Evolutionary conservation across 768 basidiomycete genomes (phyloP), one percentile per base, ranked within the genome.

Genomic region (Macrocybe gigantea): DNA sequence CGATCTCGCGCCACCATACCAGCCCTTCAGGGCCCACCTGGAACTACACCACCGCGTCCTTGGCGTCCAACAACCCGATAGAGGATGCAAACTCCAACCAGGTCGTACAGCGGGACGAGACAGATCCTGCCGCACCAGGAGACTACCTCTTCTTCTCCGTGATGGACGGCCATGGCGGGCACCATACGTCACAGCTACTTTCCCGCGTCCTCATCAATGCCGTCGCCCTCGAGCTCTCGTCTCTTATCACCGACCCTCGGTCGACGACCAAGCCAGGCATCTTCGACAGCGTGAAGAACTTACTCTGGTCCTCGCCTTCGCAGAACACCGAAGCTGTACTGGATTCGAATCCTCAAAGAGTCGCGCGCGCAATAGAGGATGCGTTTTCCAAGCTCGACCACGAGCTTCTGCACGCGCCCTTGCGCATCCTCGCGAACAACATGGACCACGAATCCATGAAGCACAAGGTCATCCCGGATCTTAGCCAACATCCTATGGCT

Each of bases 81-180:
- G 96, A 99, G 65, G 96, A 99, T 61, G 83, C 92, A 22, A 78
- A 84, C 53, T 79, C 88, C 3, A 74, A 77, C 50, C 80, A 83
- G 48, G 70, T 93, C 52, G 68, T 95, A 42, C 63, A 77, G 53
- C 73, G 83, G 35, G 82, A 88, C 57, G 68, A 67, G 3, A 67
- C 77, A n/a, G 79, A 83, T 54, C 71, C 77, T 7, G 72, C 77
- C 3, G 71, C 71, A 0, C 75, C 78, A 1, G 85, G 86, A 10
- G 88, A 90, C 58, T 76, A 87, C 50, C 71, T 92, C 38, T 88
- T 95, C 65, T 93, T 92, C 58, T 71, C 90, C 1, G 83, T 95
- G 33, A 87, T 95, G 83, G 93, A 93, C 56, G 93, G 93, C 2
- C 96, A 98, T 62, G 72, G 80, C 2, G 96, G 96, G 1, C 78